Percentiles rank a stretch among this genome's conserved stretches.
Conservation (phyloP, 129 eudicot species). For the Daucus carota region DH1_v3.0 NC_030383.2:16614501-16615000, state of each 20-base stretch:
- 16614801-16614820: background rate
- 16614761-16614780: background rate
- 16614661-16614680: too few species aligned
- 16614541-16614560: constrained; percentile 71
- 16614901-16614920: too few species aligned
- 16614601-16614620: constrained; percentile 27
- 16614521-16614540: constrained; percentile 68
- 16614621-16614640: constrained; percentile 36
- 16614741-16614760: background rate
- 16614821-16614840: too few species aligned
- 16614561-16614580: constrained; percentile 64
- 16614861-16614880: too few species aligned
- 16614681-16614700: too few species aligned
- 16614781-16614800: background rate
- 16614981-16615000: too few species aligned
- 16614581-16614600: constrained; percentile 33
- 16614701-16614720: background rate
- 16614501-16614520: constrained; percentile 90
- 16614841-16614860: too few species aligned
- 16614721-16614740: background rate
- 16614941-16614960: too few species aligned
- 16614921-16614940: too few species aligned
- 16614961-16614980: too few species aligned
- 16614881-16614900: too few species aligned
- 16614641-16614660: constrained; percentile 14